Evolutionary conservation across 2,329 filamentous ascomycete species (phyloP).

Genomic region (Cladosporium sp.): DNA sequence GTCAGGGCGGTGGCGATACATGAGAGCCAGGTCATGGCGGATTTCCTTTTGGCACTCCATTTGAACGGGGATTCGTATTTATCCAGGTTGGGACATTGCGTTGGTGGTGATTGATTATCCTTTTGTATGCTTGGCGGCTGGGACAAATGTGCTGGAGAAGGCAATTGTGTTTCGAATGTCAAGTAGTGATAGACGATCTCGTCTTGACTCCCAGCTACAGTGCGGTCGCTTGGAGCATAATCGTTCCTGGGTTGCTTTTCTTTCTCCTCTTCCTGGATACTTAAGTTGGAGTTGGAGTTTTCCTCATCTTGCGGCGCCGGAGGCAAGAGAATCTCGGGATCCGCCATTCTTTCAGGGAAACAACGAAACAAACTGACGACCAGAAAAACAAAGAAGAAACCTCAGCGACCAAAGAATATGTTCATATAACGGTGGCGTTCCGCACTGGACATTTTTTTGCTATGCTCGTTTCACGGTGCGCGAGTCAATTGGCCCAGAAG

Average conservation of each 20-base stretch:
- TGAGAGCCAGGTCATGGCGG: constrained; percentile 65
- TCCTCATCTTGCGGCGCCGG: constrained; percentile 18
- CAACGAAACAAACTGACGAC: no score
- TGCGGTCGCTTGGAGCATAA: constrained; percentile 16
- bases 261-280: constrained; percentile 17
- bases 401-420: neutral
- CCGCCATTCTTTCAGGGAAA: constrained; percentile 30
- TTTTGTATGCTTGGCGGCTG: constrained; percentile 21
- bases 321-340: constrained; percentile 34
- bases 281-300: constrained; percentile 15
- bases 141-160: constrained; percentile 39
- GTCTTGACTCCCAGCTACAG: constrained; percentile 17
- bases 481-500: constrained; percentile 5
- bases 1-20: constrained; percentile 73
- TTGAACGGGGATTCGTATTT: constrained; percentile 66
- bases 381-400: no score
- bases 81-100: constrained; percentile 61
- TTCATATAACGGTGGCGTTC: neutral
- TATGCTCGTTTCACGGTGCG: constrained; percentile 7
- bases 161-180: constrained; percentile 58
- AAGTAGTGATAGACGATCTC: constrained; percentile 56
- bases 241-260: constrained; percentile 24
- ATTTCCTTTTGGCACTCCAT: constrained; percentile 69
- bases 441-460: constrained; percentile 10
- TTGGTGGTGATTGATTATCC: constrained; percentile 28